Base-by-base conservation (phyloP, 345 rosid genomes). In the Kernera saxatilis region DNA sequence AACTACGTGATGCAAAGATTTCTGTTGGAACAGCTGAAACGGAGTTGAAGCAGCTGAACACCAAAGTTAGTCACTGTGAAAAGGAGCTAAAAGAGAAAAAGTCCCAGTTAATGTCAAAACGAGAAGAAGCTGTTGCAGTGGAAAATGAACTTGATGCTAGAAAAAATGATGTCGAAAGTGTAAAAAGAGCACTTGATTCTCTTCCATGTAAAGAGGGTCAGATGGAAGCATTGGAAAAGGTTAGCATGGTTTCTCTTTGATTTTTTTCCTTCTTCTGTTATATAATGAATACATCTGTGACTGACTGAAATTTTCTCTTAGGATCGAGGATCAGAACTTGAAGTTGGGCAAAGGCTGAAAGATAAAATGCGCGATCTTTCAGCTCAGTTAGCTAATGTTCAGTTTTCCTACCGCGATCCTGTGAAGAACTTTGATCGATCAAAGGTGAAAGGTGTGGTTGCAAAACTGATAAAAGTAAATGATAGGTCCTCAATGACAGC, bases 391-490 rank as follows among this genome's bases (percentile, higher is more conserved):
- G 83, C 93, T 57, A 91, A 88, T 84, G 89, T 88, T 81, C 88
- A 94, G 77, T 94, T 94, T 82, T 71, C 77, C 17, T 94, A 86
- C 67, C 81, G 88, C 13, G 99, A 94, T 82, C 99, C 98, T 50
- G 81, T 73, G 60, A 94, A 79, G 78, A 84, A 88, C 70, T 94
- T 94, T 79, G 96, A 94, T 56, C 82, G 93, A 77, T 86, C 90
- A 32, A 91, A 85, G 83, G 99, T 94, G 77, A 94, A 94, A 80
- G 99, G 99, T 35, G 97, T 89, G 73, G 93, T 94, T 33, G 95
- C 99, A 74, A 91, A 83, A 77, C 89, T 91, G 65, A 82, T 94
- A 72, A 83, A 86, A 79, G 98, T 94, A 57, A 94, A 87, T 76
- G 92, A 94, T 77, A 79, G 83, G 70, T 77, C 86, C 27, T 66